Percentiles rank a stretch among this genome's conserved stretches.
Evolutionary conservation across 1,284 basidiomycete species (phyloP).

Genomic region (Pseudozyma pruni): DNA sequence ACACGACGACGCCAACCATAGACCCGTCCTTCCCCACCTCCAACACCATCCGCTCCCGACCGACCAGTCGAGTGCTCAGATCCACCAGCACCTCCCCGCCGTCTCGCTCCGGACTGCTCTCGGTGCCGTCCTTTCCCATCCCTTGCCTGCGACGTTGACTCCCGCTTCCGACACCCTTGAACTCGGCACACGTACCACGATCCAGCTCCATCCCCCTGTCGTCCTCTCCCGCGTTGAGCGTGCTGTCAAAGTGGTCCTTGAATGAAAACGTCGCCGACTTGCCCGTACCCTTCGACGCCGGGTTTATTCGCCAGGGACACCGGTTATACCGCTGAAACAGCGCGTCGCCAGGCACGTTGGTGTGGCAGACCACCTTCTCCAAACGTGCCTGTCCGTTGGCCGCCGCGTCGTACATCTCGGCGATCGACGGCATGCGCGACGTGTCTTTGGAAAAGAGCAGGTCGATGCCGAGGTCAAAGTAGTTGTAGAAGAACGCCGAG

Average conservation of each 20-base stretch:
- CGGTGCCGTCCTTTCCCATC: conserved; percentile 1
- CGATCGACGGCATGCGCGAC: conserved; percentile 19
- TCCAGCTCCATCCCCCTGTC: conserved; percentile 46
- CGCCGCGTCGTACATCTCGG: conserved; percentile 20
- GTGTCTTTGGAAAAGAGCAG: conserved; percentile 38
- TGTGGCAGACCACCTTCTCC: conserved; percentile 52
- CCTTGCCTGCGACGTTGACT: not conserved
- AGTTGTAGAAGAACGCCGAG: conserved; percentile 53
- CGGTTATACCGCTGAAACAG: conserved; percentile 49
- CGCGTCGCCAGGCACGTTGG: conserved; percentile 46
- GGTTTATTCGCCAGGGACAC: conserved; percentile 41
- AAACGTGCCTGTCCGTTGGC: conserved; percentile 31
- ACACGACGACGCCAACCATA: conserved; percentile 42
- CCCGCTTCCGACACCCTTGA: conserved; percentile 12
- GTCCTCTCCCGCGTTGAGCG: conserved; percentile 21
- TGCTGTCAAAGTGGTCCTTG: conserved; percentile 38
- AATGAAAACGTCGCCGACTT: conserved; percentile 18
- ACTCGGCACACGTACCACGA: conserved; percentile 43
- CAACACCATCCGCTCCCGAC: conserved; percentile 35
- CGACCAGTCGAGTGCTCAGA: conserved; percentile 39
- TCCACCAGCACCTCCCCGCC: conserved; percentile 34
- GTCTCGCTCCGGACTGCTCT: conserved; percentile 24
- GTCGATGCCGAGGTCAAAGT: conserved; percentile 54
- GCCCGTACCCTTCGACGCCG: not conserved
- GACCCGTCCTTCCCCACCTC: conserved; percentile 40